Evolutionary conservation across 805 yeast species (phyloP), one percentile per base, ranked within the genome.

Genomic region (Komagataella phaffii): DNA sequence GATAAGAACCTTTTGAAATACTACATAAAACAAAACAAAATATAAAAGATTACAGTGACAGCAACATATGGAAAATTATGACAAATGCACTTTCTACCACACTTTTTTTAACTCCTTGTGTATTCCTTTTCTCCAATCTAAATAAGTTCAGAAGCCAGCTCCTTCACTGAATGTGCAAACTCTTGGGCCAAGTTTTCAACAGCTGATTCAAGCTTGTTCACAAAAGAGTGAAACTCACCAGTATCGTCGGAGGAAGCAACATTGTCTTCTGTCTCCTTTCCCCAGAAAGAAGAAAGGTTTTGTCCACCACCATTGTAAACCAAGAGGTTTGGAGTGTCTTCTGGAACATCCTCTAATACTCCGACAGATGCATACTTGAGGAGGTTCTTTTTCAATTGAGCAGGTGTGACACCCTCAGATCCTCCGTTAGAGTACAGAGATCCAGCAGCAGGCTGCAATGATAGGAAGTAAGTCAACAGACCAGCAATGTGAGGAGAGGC

Each of bases 401-500:
- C 77, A 53, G 95, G 88, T 12, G 90, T 75, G 50, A 85, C 72
- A 57, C 82, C 88, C 48, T 71, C 58, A 21, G 81, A 74, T 21
- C 30, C 47, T 21, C 47, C 47, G 52, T 71, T 67, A 56, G 77
- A 74, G 64, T 76, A 85, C 63, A 79, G 80, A 50, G 89, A 82
- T 49, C 74, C 79, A 12, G 80, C 66, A 47, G 77, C 84, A 58
- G 96, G 95, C 70, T 85, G 88, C 67, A 89, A 77, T 6, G 96
- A 84, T 64, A 90, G 73, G 71, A 80, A 91, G 76, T 91, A 91
- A 7, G 96, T 79, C 62, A 89, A 80, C 66, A 91, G 75, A 59
- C 99, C 99, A 54, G 89, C 83, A 59, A 90, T 90, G 64, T 89
- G 96, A 48, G 99, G 98, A 44, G 97, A 85, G 19, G 98, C 96